These are phyloP conservation scores for Mitragyna speciosa DNA, from an alignment of 257 asterid species.

Conservation along the genomic window DNA sequence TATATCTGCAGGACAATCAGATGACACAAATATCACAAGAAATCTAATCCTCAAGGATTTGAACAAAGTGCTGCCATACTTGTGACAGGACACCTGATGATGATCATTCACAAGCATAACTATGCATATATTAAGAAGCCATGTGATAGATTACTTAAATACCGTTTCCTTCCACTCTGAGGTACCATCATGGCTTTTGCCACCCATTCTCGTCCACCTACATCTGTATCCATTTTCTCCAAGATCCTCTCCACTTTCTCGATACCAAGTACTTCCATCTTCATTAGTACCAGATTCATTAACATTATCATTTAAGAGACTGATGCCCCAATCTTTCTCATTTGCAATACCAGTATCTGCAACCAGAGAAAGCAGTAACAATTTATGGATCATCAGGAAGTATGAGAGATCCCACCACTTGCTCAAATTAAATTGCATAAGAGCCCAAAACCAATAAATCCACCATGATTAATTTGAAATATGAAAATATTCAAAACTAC, in stretches of 20 bases:
- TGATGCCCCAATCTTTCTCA: conserved; percentile 97
- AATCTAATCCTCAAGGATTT: not conserved
- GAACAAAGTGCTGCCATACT: not conserved
- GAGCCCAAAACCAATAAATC: not conserved
- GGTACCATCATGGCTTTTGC: conserved; percentile 67
- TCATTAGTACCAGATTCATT: conserved; percentile 83
- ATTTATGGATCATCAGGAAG: conserved; percentile 6
- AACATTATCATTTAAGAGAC: conserved; percentile 57
- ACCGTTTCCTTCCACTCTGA: conserved; percentile 99
- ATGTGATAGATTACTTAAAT: conserved; percentile 23
- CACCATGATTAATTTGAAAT: not conserved
- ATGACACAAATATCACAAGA: not conserved
- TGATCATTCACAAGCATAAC: not conserved
- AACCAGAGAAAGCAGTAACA: conserved; percentile 7
- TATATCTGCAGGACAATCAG: not conserved
- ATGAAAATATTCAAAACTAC: not conserved
- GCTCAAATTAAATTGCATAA: not conserved
- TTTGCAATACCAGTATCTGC: conserved; percentile 97
- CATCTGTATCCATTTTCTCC: conserved; percentile 93
- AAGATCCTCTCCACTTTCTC: conserved; percentile 89
- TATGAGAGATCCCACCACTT: conserved; percentile 4
- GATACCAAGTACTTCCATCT: conserved; percentile 89
- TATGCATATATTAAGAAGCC: conserved; percentile 15
- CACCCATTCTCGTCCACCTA: conserved; percentile 97
- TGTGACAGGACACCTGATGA: not conserved